Evolutionary conservation across 2,329 filamentous ascomycete genomes (phyloP), one percentile per base, ranked within the genome.

Genomic region (Penicillium expansum): DNA sequence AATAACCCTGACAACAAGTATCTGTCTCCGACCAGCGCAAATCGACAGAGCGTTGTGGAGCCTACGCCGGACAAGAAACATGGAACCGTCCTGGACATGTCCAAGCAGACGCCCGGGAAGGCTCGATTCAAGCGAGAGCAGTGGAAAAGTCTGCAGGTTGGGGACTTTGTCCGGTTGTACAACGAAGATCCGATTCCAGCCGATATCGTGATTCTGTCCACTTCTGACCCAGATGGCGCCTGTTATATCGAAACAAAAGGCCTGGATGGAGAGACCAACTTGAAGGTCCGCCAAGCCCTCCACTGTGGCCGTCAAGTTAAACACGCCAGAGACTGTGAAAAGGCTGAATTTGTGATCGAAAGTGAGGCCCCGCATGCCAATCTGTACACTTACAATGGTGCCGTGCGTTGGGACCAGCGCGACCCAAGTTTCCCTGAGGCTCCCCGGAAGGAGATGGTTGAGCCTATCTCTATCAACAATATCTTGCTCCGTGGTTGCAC

Each of bases 221-320:
- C 94, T 0, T 96, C 94, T 2, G 94, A 97, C 67, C 83, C 89
- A 0, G 94, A 99, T 67, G 94, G 94, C 49, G 91, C 91, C 37
- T 99, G 94, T 75, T 99, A 97, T 67, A 89, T 99, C 22, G 94
- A 99, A 76, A 99, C 94, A 2, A 99, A 97, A 80, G 97, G 96
- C 71, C 74, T 99, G 79, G 94, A 99, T 69, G 94, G 94, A 49
- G 94, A 99, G 77, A 99, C 94, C 2, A 99, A 99, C 68, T 79
- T 99, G 61, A 99, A 99, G 76, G 92, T 97, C 60, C 89, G 94
- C 57, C 90, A 93, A 69, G 91, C 94, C 20, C 82, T 99, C 41
- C 90, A 93, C 62, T 94, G 91, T 69, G 90, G 92, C 13, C 87
- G 89, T 52, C 80, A 85, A 45, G 82, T 99, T 58, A 91, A 87